A percentile compares a stretch with the other conserved stretches of the same genome.
phyloP scores from a whole-genome alignment of 2,329 filamentous ascomycete species.

The Byssoonygena ceratinophila region DNA sequence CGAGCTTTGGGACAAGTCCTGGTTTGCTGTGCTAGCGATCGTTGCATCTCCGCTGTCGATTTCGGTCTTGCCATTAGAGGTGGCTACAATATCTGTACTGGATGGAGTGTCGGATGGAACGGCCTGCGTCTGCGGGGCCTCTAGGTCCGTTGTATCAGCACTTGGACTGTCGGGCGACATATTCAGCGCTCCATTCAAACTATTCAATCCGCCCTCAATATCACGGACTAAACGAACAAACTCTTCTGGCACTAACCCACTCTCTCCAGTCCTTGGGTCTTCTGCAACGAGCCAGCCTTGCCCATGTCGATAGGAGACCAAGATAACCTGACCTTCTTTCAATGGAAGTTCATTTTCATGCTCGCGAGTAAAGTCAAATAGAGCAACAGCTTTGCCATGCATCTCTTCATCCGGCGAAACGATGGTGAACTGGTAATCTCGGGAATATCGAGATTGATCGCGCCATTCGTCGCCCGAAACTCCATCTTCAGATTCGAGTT shows the following conservation, averaged over 20 bases:
- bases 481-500: slow-evolving; percentile 35
- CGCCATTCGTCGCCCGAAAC: slow-evolving; percentile 48
- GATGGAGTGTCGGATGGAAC: slow-evolving; percentile 9
- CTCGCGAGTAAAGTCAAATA: slow-evolving; percentile 90
- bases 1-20: not conserved
- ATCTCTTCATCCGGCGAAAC: slow-evolving; percentile 94
- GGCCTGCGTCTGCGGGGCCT: slow-evolving; percentile 25
- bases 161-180: slow-evolving; percentile 17
- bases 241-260: slow-evolving; percentile 88
- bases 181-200: slow-evolving; percentile 48
- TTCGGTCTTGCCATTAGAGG: not conserved
- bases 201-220: slow-evolving; percentile 80
- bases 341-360: slow-evolving; percentile 94
- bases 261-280: slow-evolving; percentile 87
- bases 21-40: not conserved
- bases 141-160: slow-evolving; percentile 18
- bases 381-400: slow-evolving; percentile 87
- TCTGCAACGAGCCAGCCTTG: slow-evolving; percentile 97
- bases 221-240: slow-evolving; percentile 87
- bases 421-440: slow-evolving; percentile 90
- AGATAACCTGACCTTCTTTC: slow-evolving; percentile 88
- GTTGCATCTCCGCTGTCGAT: not conserved
- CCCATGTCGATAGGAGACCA: slow-evolving; percentile 90
- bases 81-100: not conserved
- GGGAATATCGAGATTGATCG: slow-evolving; percentile 71